Evolutionary conservation across 306 rosid genomes (phyloP).

Genomic region (Vachellia collinsii): DNA sequence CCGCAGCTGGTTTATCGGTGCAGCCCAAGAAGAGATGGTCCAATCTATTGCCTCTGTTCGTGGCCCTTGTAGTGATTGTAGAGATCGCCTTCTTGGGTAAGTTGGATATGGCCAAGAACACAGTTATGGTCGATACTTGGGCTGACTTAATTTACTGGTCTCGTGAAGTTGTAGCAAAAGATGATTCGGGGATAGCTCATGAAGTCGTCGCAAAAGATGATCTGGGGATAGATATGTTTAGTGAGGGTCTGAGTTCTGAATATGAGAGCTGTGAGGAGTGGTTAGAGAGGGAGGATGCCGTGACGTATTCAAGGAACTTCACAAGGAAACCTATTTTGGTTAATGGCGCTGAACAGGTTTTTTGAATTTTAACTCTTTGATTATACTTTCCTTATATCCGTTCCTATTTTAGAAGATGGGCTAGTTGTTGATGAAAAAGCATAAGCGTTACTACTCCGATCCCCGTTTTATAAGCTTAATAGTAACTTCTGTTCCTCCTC

Average conservation of each 20-base stretch:
- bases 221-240: constrained; percentile 28
- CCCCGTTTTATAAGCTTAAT: background rate
- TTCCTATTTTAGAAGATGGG: background rate
- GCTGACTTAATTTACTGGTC: constrained; percentile 58
- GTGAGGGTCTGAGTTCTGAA: constrained; percentile 45
- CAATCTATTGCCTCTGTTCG: constrained; percentile 55
- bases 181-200: constrained; percentile 38
- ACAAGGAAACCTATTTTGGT: constrained; percentile 51
- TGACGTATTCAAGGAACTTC: constrained; percentile 59
- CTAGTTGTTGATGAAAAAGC: background rate
- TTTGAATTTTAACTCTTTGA: constrained; percentile 16
- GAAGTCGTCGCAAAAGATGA: constrained; percentile 38
- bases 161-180: constrained; percentile 33
- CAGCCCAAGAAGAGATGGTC: constrained; percentile 51
- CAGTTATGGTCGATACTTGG: constrained; percentile 56
- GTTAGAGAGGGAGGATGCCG: constrained; percentile 63
- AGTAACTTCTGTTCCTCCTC: background rate
- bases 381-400: background rate
- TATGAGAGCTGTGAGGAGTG: constrained; percentile 60
- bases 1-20: constrained; percentile 26
- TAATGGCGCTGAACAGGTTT: constrained; percentile 60
- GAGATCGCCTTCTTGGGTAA: constrained; percentile 65
- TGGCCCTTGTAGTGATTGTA: constrained; percentile 55
- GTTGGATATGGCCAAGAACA: constrained; percentile 63
- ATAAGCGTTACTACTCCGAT: background rate